These are phyloP conservation scores for Herpotrichia juniperi DNA, from an alignment of 2,329 filamentous ascomycete species.

Conservation along the genomic window DNA sequence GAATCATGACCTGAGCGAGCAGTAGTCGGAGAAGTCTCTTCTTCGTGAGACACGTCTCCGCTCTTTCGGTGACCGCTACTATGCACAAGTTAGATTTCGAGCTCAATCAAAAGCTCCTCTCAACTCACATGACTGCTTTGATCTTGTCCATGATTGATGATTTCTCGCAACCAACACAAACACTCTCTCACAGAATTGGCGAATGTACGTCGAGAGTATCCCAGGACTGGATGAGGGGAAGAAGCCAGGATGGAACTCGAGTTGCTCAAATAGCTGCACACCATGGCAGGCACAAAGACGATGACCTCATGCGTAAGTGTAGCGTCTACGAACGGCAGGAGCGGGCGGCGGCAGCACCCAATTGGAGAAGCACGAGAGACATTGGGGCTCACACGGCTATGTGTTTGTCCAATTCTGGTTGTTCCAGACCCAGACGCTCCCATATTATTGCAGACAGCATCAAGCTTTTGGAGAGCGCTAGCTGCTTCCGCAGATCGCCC, in stretches of 20 bases:
- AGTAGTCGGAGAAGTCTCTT: conserved; percentile 7
- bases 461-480: neutral
- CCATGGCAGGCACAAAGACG: neutral
- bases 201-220: neutral
- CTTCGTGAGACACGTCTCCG: conserved; percentile 42
- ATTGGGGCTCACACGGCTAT: neutral
- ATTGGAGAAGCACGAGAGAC: conserved; percentile 12
- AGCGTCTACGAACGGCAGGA: conserved; percentile 1
- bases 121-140: conserved; percentile 50
- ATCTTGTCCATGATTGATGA: conserved; percentile 50
- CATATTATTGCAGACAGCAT: neutral
- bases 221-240: neutral
- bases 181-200: neutral
- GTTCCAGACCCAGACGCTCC: neutral
- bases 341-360: neutral
- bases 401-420: neutral
- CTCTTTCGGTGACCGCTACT: conserved; percentile 42
- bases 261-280: neutral
- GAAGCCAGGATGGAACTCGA: neutral
- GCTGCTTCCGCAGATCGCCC: conserved; percentile 6
- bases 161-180: neutral
- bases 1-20: neutral
- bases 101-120: neutral
- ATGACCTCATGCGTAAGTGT: conserved; percentile 19
- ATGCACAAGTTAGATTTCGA: conserved; percentile 1